phyloP scores from a whole-genome alignment of 805 yeast genomes.

The Vanderwaltozyma yarrowii region DNA sequence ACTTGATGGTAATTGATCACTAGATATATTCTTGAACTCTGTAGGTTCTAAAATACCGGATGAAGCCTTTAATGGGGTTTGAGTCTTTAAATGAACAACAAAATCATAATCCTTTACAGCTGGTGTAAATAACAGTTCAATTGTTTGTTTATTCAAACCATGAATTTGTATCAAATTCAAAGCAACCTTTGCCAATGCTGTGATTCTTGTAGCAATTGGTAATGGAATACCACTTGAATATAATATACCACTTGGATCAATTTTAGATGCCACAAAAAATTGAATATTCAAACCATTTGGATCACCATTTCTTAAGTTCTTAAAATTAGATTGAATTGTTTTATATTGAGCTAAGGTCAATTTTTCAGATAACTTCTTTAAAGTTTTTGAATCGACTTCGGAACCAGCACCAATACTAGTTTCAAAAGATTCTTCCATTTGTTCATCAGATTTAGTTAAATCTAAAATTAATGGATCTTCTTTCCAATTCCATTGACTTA shows the following conservation, averaged over 20 bases:
- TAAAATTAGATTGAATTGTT: slow-evolving; percentile 51
- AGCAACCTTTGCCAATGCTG: slow-evolving; percentile 77
- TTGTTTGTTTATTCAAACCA: slow-evolving; percentile 34
- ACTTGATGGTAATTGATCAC: slow-evolving; percentile 16
- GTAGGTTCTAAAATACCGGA: slow-evolving; percentile 48
- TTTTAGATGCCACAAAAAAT: slow-evolving; percentile 71
- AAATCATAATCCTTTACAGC: slow-evolving; percentile 80
- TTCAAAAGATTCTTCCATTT: slow-evolving; percentile 26
- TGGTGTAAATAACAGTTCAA: slow-evolving; percentile 63
- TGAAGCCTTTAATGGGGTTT: slow-evolving; percentile 32
- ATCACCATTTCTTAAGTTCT: slow-evolving; percentile 60
- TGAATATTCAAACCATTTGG: slow-evolving; percentile 75
- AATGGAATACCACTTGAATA: slow-evolving; percentile 62
- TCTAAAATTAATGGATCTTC: slow-evolving; percentile 79
- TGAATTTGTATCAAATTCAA: slow-evolving; percentile 39
- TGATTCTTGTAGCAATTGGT: slow-evolving; percentile 79
- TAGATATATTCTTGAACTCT: slow-evolving; percentile 50
- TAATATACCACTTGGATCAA: slow-evolving; percentile 75
- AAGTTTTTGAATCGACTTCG: slow-evolving; percentile 26
- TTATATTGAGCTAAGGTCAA: slow-evolving; percentile 54
- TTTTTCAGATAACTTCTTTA: slow-evolving; percentile 46
- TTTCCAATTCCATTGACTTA: slow-evolving; percentile 90
- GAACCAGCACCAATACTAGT: slow-evolving; percentile 22
- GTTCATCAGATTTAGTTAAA: slow-evolving; percentile 42
- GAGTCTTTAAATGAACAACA: slow-evolving; percentile 48